Percentiles rank a stretch among this genome's conserved stretches.
Conservation (phyloP, 192 early-diverging fungal species). For the Thoreauomyces humboldtii region DNA sequence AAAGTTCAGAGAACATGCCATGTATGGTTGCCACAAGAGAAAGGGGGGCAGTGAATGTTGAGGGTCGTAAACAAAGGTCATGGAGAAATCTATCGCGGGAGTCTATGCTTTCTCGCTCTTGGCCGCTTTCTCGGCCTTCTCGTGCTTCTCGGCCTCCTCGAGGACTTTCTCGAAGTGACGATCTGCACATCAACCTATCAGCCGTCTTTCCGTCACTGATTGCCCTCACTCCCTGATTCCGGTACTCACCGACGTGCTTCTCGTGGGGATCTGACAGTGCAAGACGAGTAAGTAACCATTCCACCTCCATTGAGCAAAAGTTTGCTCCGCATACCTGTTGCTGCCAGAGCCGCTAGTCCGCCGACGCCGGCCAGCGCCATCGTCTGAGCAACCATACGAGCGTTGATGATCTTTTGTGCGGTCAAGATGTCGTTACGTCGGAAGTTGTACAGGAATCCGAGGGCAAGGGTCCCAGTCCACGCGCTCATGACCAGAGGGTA, state of each 20-base stretch:
- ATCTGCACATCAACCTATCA: neutral
- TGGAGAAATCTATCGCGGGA: too few species aligned
- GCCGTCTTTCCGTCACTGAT: neutral
- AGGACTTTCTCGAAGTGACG: constrained; percentile 20
- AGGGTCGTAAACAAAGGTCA: too few species aligned
- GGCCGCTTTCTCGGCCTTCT: neutral
- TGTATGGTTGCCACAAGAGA: too few species aligned
- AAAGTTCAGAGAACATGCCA: too few species aligned
- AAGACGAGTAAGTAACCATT: too few species aligned
- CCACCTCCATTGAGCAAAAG: too few species aligned
- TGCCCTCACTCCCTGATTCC: neutral
- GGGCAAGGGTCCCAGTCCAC: constrained; percentile 22
- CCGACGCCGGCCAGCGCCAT: constrained; percentile 25
- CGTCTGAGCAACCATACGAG: constrained; percentile 26
- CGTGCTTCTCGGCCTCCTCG: neutral
- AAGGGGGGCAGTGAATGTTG: too few species aligned
- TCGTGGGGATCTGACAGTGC: constrained; percentile 17
- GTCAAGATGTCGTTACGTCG: constrained; percentile 16
- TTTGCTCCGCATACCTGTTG: too few species aligned
- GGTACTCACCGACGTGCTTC: constrained; percentile 24
- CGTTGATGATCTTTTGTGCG: constrained; percentile 30
- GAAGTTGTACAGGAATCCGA: constrained; percentile 19
- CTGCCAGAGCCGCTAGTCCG: constrained; percentile 22
- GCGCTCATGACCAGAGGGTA: constrained; percentile 14
- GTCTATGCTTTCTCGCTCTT: neutral